phyloP scores from a whole-genome alignment of 345 rosid species.

The Kandelia obovata region DNA sequence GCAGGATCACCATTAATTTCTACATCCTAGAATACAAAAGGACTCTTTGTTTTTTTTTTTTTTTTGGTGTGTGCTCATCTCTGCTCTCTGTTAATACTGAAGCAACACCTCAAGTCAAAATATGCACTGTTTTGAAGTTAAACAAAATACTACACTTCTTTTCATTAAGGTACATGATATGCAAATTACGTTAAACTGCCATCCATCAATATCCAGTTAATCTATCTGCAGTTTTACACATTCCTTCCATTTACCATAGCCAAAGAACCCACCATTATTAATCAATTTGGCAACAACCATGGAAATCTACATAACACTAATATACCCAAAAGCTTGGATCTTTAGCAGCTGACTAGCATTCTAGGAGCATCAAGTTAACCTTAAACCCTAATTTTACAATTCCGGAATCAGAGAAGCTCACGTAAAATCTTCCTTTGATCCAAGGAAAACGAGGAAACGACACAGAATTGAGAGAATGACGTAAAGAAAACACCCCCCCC shows the following conservation, averaged over 20 bases:
- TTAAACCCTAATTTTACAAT: constrained; percentile 23
- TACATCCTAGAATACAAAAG: constrained; percentile 69
- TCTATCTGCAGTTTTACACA: no score
- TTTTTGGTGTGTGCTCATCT: constrained; percentile 43
- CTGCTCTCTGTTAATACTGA: not conserved
- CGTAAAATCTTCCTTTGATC: no score
- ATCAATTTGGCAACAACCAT: no score
- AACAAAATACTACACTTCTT: not conserved
- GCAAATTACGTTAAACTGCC: no score
- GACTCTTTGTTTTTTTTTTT: constrained; percentile 46
- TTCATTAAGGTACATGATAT: no score
- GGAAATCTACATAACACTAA: not conserved
- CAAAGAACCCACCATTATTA: no score
- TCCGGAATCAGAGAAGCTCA: no score
- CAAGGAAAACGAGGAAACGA: no score
- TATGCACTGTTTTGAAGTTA: not conserved
- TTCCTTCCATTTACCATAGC: no score
- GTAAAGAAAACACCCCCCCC: not conserved
- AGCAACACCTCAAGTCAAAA: constrained; percentile 6
- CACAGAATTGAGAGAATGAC: not conserved
- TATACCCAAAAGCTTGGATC: not conserved
- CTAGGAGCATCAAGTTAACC: constrained; percentile 19
- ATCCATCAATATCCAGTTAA: no score
- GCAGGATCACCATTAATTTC: constrained; percentile 65
- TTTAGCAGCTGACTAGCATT: not conserved